Base-by-base conservation (phyloP, 2,329 filamentous ascomycete species). In the Botryosphaeria dothidea region DNA sequence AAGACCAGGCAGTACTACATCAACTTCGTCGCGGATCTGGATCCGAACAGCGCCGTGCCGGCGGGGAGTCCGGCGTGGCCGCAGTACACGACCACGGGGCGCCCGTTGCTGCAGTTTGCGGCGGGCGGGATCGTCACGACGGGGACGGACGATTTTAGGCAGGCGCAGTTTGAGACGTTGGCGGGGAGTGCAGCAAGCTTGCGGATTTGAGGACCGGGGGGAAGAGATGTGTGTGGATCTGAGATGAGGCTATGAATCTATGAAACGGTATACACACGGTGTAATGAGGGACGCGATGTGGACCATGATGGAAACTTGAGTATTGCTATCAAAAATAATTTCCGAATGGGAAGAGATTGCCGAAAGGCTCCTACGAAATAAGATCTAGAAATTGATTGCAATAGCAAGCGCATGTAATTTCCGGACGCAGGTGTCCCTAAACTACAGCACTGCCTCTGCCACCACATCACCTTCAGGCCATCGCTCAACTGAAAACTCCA, bases 11-110 rank as follows among this genome's bases (percentile, higher is more conserved):
- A 13, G 87, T 93, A 93, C 75, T 93, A 92, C 71, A 82, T 89
- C 70, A 88, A 86, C 58, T 94, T 94, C 72, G 71, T 93, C 6
- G 84, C 92, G 74, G 86, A 88, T 48, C 76, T 89, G 48, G 86
- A 93, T 72, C 91, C 91, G 0, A 93, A 93, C 70, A 76, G 80
- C 23, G 85, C 77, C 1, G 78, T 77, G 4, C 58, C 66, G 8
- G 67, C 69, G 3, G 79, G 66, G 68, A 15, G 6, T 13, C 31
- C 31, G 13, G 79, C 69, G 69, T 88, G 85, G 85, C 85, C 85
- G 38, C 74, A 83, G 69, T 90, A 85, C 84, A 75, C 48, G 27
- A 79, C 75, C 15, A 71, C 78, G 3, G 74, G 72, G 1, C 80
- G 82, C 64, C 76, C 85, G 71, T 72, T 92, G 66, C 73, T 86